Evolutionary conservation across 2,329 filamentous ascomycete species (phyloP).

Genomic region (Tolypocladium tundrense): DNA sequence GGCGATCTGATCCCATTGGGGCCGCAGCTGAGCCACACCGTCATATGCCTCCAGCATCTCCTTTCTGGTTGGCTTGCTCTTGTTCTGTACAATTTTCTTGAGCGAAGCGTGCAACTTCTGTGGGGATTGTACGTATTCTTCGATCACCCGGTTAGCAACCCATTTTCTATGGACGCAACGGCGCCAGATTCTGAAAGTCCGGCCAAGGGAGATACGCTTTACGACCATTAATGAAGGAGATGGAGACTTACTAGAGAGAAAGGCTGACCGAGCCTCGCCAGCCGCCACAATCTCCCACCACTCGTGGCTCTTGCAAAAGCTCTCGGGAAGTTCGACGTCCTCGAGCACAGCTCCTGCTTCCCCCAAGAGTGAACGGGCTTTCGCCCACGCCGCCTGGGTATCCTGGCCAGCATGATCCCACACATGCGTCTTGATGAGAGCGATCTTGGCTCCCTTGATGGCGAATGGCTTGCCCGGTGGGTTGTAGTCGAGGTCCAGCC

Average conservation of each 20-base stretch:
- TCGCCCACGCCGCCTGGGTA: constrained; percentile 29
- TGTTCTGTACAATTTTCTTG: constrained; percentile 40
- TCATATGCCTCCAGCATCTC: constrained; percentile 44
- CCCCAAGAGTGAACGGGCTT: constrained; percentile 27
- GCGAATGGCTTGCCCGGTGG: constrained; percentile 9
- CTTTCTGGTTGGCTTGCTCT: constrained; percentile 27
- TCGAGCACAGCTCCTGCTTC: constrained; percentile 42
- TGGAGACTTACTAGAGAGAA: constrained; percentile 6
- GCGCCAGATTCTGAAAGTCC: not conserved
- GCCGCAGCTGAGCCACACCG: constrained; percentile 39
- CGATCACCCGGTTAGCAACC: constrained; percentile 44
- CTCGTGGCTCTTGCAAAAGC: constrained; percentile 36
- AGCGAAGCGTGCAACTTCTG: constrained; percentile 32
- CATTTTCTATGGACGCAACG: constrained; percentile 16
- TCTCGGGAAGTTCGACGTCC: constrained; percentile 40
- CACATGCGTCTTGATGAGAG: constrained; percentile 39
- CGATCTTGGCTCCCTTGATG: constrained; percentile 41
- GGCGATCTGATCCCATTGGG: constrained; percentile 42
- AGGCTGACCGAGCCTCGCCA: constrained; percentile 6
- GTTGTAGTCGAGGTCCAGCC: constrained; percentile 38
- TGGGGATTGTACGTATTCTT: constrained; percentile 24
- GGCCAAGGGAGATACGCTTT: not conserved
- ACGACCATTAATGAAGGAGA: not conserved
- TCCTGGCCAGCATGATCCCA: constrained; percentile 38
- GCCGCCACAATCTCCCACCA: constrained; percentile 26